Evolutionary conservation across 139 green algal species (phyloP), one percentile per base, ranked within the genome.

Genomic region (Yamagishiella unicocca): DNA sequence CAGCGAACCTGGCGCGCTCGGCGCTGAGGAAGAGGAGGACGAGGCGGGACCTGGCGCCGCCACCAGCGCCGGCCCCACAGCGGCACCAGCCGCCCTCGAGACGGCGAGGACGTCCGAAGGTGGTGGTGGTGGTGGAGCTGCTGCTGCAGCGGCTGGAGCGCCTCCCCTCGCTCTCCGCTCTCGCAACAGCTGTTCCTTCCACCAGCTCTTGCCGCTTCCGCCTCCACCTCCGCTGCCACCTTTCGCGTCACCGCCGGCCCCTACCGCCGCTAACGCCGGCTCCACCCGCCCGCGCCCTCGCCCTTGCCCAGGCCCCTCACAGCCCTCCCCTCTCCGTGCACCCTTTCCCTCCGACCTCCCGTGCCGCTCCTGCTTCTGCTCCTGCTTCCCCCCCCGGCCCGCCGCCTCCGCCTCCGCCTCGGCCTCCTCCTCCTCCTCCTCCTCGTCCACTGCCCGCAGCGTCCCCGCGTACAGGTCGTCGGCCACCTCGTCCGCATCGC

Each of bases 401-500:
- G 46, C 76, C 29, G 43, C 55, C 55, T 84, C 77, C 38, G 40
- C 55, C 55, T 72, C 77, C 66, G 37, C 55, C 33, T 54, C 72
- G n/a, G 54, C 61, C 31, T 45, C 29, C 79, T 85, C 29, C 29
- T 46, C 79, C 61, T 85, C 79, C 29, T 85, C 46, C 74, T 67
- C 74, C n/a, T 66, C 79, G 31, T 85, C 79, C 29, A 50, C 79
- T 2, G 22, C 79, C n/a, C 54, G 35, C 38, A 85, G 25, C 38
- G 79, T 76, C 4, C 79, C 79, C 38, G 62, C 42, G 42, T 85
- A 85, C 79, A 85, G 42, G 24, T 85, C 79, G 25, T 85, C 79
- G 27, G 79, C 79, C 40, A 85, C 9, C 79, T 85, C 79, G 21
- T 85, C 79, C 27, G 61, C 79, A 33, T 85, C 79, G 0, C 61